These are phyloP conservation scores for Castanopsis chinensis DNA, from an alignment of 306 rosid species.

Conservation along the genomic window DNA sequence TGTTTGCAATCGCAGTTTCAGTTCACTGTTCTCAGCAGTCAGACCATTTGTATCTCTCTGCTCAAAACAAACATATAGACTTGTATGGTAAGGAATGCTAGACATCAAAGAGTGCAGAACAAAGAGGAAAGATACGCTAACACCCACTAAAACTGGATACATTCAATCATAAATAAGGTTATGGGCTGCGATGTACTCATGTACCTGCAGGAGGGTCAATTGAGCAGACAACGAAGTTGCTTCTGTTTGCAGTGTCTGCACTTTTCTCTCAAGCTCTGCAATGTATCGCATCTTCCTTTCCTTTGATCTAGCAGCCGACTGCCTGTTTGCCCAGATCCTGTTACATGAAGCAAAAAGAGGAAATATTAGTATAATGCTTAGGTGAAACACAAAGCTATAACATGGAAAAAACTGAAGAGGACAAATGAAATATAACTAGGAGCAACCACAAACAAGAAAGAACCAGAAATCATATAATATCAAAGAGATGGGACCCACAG, in stretches of 20 bases:
- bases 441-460: neutral
- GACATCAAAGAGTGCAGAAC: neutral
- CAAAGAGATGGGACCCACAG: neutral
- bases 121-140: neutral
- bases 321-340: constrained; percentile 99
- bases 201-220: constrained; percentile 85
- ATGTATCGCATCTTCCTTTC: constrained; percentile 99
- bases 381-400: neutral
- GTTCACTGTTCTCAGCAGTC: constrained; percentile 84
- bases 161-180: neutral
- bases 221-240: constrained; percentile 96
- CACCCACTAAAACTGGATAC: neutral
- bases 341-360: constrained; percentile 19
- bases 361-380: constrained; percentile 22
- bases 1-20: constrained; percentile 90
- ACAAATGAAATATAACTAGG: neutral
- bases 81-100: neutral
- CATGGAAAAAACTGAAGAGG: too few relatives aligned
- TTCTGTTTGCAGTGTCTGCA: constrained; percentile 91
- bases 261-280: constrained; percentile 93
- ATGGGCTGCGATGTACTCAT: neutral
- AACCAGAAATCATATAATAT: neutral
- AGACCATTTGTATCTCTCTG: constrained; percentile 93
- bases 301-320: constrained; percentile 97
- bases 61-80: constrained; percentile 1